Percentiles rank a stretch among this genome's conserved stretches.
Conservation (phyloP, 306 rosid genomes). For the Medicago truncatula region MtrunA17r5.0-ANR NC_053049.1:2452501-2453000, state of each 20-base stretch:
- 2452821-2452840: not conserved
- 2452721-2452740: not conserved
- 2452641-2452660: no score
- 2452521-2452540: no score
- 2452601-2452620: no score
- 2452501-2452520: no score
- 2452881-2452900: not conserved
- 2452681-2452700: no score
- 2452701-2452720: no score
- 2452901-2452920: slow-evolving; percentile 25
- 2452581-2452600: no score
- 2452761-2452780: not conserved
- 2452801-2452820: not conserved
- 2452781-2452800: not conserved
- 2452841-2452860: not conserved
- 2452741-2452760: not conserved
- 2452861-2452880: slow-evolving; percentile 12
- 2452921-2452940: slow-evolving; percentile 50
- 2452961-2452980: slow-evolving; percentile 91
- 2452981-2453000: slow-evolving; percentile 65
- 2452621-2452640: no score
- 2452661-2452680: no score
- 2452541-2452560: no score
- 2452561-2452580: no score
- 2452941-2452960: slow-evolving; percentile 76